Evolutionary conservation across 257 asterid genomes (phyloP), one percentile per base, ranked within the genome.

Genomic region (Gynochthodes officinalis): DNA sequence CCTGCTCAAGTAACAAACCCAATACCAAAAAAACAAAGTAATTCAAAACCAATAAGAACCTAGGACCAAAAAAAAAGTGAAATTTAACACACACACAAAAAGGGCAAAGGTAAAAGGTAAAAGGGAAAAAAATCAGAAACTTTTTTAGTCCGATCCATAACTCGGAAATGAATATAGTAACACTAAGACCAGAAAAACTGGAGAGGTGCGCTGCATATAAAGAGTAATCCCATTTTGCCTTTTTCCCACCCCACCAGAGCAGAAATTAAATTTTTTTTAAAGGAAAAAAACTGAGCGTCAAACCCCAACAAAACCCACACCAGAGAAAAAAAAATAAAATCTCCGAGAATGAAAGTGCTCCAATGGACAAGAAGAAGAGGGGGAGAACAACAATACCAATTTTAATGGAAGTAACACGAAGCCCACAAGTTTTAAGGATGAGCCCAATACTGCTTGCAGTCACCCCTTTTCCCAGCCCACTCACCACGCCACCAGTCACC

Each of bases 381-480:
- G n/a, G 2, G 32, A 23, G 50, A 53, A 40, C 40, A 48, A 12
- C 15, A 72, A 40, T 74, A 92, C 98, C 98, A 82, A 93, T 93
- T 80, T 93, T 93, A 75, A 93, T 93, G 84, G 92, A 85, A 76
- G 98, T 93, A 76, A 93, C 87, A 13, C 98, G 91, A 60, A 90
- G 90, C 6, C 98, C 98, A 67, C 98, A 89, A 72, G 90, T 88
- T 82, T 90, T 85, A 69, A 93, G 98, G 76, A 93, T 81, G 84
- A 93, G 95, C 15, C 98, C 98, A 62, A 93, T 86, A 73, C 98
- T 93, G 85, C 98, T 93, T 63, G 98, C 98, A 21, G 98, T 93
- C 60, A 93, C 98, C 49, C 98, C 98, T 78, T 93, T 93, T 25
- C 98, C 98, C 23, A 93, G 89, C 28, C 98, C 97, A 74, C 98